phyloP scores from a whole-genome alignment of 768 basidiomycete genomes.

The Russula sp. region DNA sequence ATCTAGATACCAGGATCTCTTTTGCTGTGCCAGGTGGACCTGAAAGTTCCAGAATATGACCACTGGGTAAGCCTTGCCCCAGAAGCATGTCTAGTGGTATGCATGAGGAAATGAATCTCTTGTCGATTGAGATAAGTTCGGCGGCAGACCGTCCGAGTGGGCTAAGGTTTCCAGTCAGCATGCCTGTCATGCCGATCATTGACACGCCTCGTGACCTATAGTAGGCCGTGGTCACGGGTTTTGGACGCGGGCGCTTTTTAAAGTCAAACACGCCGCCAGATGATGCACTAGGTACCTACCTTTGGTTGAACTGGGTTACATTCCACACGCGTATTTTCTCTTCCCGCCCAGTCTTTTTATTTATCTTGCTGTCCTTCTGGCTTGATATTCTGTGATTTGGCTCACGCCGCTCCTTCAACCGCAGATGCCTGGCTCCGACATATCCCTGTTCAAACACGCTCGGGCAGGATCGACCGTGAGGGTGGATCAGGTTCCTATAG shows the following conservation, averaged over 20 bases:
- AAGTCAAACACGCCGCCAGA: neutral
- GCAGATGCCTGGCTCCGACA: neutral
- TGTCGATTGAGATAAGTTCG: constrained; percentile 32
- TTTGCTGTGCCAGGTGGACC: constrained; percentile 72
- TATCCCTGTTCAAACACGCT: constrained; percentile 15
- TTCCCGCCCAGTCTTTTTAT: neutral
- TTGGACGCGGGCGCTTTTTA: constrained; percentile 4
- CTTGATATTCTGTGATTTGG: neutral
- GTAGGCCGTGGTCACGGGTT: constrained; percentile 5
- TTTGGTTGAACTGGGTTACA: neutral
- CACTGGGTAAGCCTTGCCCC: constrained; percentile 54
- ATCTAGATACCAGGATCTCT: constrained; percentile 46
- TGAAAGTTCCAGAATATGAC: constrained; percentile 65
- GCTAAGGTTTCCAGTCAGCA: neutral
- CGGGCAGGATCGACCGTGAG: constrained; percentile 18
- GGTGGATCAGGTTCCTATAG: constrained; percentile 20
- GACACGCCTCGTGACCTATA: neutral
- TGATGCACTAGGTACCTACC: neutral
- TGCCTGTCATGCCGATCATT: neutral
- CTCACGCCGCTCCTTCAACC: neutral
- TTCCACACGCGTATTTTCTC: neutral
- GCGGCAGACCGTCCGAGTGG: constrained; percentile 54
- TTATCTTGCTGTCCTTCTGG: neutral
- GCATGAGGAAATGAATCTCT: constrained; percentile 39
- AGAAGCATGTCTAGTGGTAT: constrained; percentile 52